Percentiles rank a stretch among this genome's conserved stretches.
Conservation (phyloP, 1,139 yeast species). For the Arxiozyma bovina region DNA sequence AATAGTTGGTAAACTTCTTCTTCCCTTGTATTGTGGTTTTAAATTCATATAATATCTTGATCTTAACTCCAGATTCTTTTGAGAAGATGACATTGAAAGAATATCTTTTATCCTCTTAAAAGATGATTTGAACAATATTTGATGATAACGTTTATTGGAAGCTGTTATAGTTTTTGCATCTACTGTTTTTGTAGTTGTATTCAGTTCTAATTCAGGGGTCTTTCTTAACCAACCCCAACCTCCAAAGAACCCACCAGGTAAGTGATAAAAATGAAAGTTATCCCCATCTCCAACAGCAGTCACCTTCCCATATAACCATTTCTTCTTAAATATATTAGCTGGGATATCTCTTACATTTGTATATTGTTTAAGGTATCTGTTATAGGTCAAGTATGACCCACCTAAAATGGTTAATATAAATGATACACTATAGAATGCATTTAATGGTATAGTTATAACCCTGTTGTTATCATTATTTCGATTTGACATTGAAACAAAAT, state of each 20-base stretch:
- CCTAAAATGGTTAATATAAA: not conserved
- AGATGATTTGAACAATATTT: not conserved
- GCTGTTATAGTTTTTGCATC: not conserved
- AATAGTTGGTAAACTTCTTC: slow-evolving; percentile 41
- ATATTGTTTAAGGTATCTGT: slow-evolving; percentile 33
- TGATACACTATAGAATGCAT: not conserved
- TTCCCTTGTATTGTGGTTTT: slow-evolving; percentile 36
- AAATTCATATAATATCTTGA: slow-evolving; percentile 35
- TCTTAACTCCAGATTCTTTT: not conserved
- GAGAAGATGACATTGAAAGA: not conserved
- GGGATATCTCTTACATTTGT: slow-evolving; percentile 38
- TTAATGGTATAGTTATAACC: not conserved
- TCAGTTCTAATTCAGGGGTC: slow-evolving; percentile 33
- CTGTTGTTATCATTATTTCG: not conserved
- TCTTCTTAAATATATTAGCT: slow-evolving; percentile 31
- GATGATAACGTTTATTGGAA: not conserved
- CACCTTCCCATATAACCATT: slow-evolving; percentile 65
- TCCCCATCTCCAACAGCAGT: slow-evolving; percentile 97
- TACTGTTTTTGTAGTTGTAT: slow-evolving; percentile 1
- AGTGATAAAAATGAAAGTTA: slow-evolving; percentile 82
- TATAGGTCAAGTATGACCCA: slow-evolving; percentile 33
- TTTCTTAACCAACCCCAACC: slow-evolving; percentile 93
- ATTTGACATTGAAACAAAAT: not conserved
- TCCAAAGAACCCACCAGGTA: slow-evolving; percentile 78
- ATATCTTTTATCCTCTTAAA: not conserved